phyloP scores from a whole-genome alignment of 345 rosid genomes.

The Acer yangbiense region DNA sequence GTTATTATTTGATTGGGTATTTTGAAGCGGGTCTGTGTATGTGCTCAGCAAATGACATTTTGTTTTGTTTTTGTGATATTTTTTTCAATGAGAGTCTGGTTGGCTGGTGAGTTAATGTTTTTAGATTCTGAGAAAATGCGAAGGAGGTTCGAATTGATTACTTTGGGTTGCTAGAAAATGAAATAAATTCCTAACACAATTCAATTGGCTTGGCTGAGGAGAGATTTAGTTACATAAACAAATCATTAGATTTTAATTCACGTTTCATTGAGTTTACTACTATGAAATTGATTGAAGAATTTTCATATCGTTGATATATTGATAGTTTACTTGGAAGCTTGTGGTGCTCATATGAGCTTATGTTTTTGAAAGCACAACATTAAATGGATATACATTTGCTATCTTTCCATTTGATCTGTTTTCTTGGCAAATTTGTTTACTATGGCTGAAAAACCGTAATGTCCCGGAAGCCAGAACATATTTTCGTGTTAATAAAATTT shows the following conservation, averaged over 20 bases:
- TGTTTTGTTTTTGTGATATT: too few species aligned
- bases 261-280: too few species aligned
- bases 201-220: not conserved
- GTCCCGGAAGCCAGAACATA: not conserved
- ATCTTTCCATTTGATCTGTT: not conserved
- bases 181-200: not conserved
- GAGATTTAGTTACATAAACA: not conserved
- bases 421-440: not conserved
- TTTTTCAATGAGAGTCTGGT: too few species aligned
- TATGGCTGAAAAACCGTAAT: not conserved
- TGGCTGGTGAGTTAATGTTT: not conserved
- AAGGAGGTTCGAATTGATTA: too few species aligned
- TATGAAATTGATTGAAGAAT: not conserved
- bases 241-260: not conserved
- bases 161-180: too few species aligned
- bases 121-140: too few species aligned
- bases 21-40: not conserved
- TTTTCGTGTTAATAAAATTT: not conserved
- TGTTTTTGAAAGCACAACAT: too few species aligned
- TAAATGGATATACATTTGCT: too few species aligned
- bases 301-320: not conserved
- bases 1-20: too few species aligned
- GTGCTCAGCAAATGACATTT: not conserved
- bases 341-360: too few species aligned
- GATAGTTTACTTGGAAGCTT: not conserved